These are phyloP conservation scores for Globisporangium solare DNA, from an alignment of 352 stramenopile species.

Conservation along the genomic window DNA sequence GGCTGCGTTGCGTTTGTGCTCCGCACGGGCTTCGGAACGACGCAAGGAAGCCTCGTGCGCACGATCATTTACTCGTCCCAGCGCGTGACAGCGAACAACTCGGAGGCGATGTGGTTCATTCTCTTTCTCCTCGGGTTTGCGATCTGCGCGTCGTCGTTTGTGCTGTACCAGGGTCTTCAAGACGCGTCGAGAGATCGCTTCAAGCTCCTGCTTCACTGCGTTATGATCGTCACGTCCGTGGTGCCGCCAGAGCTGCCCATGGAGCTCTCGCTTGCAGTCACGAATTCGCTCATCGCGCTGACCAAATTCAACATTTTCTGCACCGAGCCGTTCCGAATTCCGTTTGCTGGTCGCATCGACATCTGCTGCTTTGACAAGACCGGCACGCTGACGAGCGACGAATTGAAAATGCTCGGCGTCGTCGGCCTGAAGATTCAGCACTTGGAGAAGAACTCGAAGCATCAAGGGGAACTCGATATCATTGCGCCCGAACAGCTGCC, in stretches of 20 bases:
- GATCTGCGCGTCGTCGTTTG: conserved; percentile 71
- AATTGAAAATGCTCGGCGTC: conserved; percentile 61
- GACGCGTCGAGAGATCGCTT: conserved; percentile 71
- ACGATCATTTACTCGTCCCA: conserved; percentile 94
- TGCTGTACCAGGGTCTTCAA: conserved; percentile 58
- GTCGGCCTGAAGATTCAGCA: conserved; percentile 17
- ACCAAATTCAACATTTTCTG: conserved; percentile 90
- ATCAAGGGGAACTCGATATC: conserved; percentile 24
- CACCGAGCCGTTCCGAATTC: conserved; percentile 94
- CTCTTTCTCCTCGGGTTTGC: conserved; percentile 90
- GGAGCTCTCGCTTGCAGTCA: conserved; percentile 93
- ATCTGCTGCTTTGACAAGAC: conserved; percentile 96
- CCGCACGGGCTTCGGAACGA: conserved; percentile 91
- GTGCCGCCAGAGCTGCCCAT: conserved; percentile 95
- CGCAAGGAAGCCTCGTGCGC: conserved; percentile 92
- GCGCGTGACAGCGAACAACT: conserved; percentile 85
- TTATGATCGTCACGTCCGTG: conserved; percentile 96
- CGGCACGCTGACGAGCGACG: conserved; percentile 92
- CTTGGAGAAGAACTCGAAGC: conserved; percentile 1
- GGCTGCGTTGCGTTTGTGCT: conserved; percentile 89
- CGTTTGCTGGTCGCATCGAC: conserved; percentile 88
- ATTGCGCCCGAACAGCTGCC: conserved; percentile 28
- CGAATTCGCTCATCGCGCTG: conserved; percentile 87
- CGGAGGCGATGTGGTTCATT: conserved; percentile 93
- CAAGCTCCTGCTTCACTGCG: conserved; percentile 91